Base-by-base conservation (phyloP, 208 protist species). In the Herpetomonas samuelpessoai region DNA sequence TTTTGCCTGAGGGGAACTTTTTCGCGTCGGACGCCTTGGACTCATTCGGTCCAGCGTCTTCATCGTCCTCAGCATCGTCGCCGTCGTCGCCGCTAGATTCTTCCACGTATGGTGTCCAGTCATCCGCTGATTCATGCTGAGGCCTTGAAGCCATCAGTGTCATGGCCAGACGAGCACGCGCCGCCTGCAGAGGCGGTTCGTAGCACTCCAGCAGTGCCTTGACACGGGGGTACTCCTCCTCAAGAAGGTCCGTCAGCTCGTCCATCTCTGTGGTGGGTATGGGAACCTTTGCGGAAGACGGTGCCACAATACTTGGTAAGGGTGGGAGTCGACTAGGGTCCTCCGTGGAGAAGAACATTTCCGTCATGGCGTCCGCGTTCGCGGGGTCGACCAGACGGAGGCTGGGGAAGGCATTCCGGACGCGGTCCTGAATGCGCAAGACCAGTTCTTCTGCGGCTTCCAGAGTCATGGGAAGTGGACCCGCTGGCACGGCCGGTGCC, bases 201-300 rank as follows among this genome's bases (percentile, higher is more conserved):
- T 72, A 71, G 63, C 76, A 81, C 56, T 81, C 64, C 49, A 88
- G 64, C 35, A 87, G 64, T 14, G 60, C 50, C 30, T 58, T 62
- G 18, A 91, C 31, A 0, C 57, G 47, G 28, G 55, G 30, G 28
- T 63, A 57, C 38, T 88, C 68, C n/a, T 63, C 62, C 27, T 74
- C 61, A 29, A 91, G 12, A 38, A 81, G 70, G 19, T 50, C 18
- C 3, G 82, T 71, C 26, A 88, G 54, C 7, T 84, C 80, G n/a
- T 74, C 68, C 24, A 91, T 74, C 53, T 91, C 84, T 6, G 70
- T 60, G 58, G 48, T 79, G 25, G 70, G 60, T 0, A 52, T 19
- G 0, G 77, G 77, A 0, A 73, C 49, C 2, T 63, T 21, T 16
- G 55, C 58, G 18, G 39, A 12, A 1, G 29, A 19, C n/a, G 71